Percentiles rank a stretch among this genome's conserved stretches.
These are phyloP conservation scores for Penicillium cinerascens DNA, from an alignment of 495 filamentous ascomycete genomes.

Conservation along the genomic window DNA sequence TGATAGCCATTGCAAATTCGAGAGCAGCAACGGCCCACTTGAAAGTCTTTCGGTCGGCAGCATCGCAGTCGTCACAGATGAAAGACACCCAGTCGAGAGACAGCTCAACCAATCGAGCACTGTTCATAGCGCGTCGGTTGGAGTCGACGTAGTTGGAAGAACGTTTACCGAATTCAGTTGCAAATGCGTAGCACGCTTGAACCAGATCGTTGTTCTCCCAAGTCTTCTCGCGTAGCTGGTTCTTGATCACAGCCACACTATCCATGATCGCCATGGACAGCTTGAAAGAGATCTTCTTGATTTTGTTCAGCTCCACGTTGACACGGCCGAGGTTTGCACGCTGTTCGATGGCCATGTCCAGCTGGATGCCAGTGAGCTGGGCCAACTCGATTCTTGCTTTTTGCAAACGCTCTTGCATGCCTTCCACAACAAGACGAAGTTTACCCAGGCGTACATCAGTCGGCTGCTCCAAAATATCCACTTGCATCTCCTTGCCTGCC, in stretches of 20 bases:
- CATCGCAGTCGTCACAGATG: conserved; percentile 93
- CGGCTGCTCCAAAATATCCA: conserved; percentile 69
- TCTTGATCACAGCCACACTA: conserved; percentile 86
- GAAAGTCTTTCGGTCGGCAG: conserved; percentile 93
- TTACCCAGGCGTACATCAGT: conserved; percentile 85
- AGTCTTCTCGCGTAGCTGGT: conserved; percentile 65
- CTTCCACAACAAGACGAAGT: conserved; percentile 85
- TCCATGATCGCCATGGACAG: conserved; percentile 99
- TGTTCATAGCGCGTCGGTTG: conserved; percentile 93
- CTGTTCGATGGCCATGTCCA: conserved; percentile 86
- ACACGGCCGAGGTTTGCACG: conserved; percentile 91
- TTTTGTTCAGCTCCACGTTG: conserved; percentile 86
- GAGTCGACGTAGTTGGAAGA: conserved; percentile 91
- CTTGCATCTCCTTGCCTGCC: conserved; percentile 72
- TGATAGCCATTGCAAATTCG: conserved; percentile 97
- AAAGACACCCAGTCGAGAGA: conserved; percentile 97
- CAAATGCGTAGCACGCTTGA: conserved; percentile 98
- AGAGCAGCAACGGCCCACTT: conserved; percentile 93
- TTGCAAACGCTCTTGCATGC: conserved; percentile 71
- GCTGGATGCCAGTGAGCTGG: conserved; percentile 70
- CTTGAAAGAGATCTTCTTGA: conserved; percentile 93
- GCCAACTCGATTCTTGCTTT: conserved; percentile 75
- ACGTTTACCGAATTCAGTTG: conserved; percentile 94
- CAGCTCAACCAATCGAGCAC: conserved; percentile 85
- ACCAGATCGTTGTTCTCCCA: conserved; percentile 93